Base-by-base conservation (phyloP, 2,329 filamentous ascomycete genomes). In the Calonectria pseudoreteaudii region DNA sequence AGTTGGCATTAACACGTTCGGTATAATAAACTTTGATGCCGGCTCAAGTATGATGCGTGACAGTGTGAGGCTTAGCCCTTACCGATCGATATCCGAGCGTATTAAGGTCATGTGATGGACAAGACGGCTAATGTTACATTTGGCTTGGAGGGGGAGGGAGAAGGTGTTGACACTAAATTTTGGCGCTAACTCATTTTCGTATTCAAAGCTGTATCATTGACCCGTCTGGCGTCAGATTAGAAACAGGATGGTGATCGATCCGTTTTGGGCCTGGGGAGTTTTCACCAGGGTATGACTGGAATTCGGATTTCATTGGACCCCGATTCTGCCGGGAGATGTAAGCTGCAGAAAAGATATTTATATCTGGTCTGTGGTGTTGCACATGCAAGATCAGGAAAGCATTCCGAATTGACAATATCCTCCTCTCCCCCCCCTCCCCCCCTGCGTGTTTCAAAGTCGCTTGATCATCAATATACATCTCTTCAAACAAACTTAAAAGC, bases 121-220 rank as follows among this genome's bases (percentile, higher is more conserved):
- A 20, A 53, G 41, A 10, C 34, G 13, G n/a, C 44, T 11, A n/a
- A 44, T 26, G 56, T 41, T 41, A 28, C 56, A 62, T 62, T 28
- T 23, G 3, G 13, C 36, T 3, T 36, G 11, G 58, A 20, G 60
- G 60, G 26, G n/a, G 64, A 38, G 30, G 28, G 18, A 60, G 53
- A 38, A n/a, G 64, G 44, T 38, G 28, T 31, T 16, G 23, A 38
- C 65, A 68, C 53, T 41, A 50, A 16, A 11, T 7, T 14, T 56
- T 70, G 52, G 36, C 73, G 75, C 79, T 79, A 80, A 73, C 74
- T 66, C 58, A 13, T 34, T 74, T 79, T 78, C 74, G 79, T 80
- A 77, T 80, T 49, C 64, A 13, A 23, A 56, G 52, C 41, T 44
- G 16, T 28, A 47, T 69, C n/a, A 74, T 76, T 76, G 28, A 30